A percentile compares a stretch with the other conserved stretches of the same genome.
phyloP scores from a whole-genome alignment of 2,329 filamentous ascomycete species.

The Lecanosticta acicola region DNA sequence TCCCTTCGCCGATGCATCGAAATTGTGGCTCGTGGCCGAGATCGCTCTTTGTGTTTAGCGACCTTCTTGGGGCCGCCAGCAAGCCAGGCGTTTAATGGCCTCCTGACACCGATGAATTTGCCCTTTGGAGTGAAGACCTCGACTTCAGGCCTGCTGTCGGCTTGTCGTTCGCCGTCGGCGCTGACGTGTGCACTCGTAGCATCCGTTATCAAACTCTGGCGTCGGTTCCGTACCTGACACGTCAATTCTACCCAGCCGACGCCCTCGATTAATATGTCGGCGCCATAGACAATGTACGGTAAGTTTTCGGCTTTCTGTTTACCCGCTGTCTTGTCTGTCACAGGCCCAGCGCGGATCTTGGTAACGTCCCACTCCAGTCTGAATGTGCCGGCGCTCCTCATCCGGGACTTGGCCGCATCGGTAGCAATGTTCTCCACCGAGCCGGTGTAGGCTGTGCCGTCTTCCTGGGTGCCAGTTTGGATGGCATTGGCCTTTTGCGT shows the following conservation, averaged over 20 bases:
- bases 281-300: constrained; percentile 72
- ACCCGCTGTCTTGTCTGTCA: constrained; percentile 57
- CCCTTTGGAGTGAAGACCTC: constrained; percentile 84
- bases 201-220: constrained; percentile 18
- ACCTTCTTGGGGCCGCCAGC: constrained; percentile 51
- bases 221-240: constrained; percentile 61
- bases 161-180: constrained; percentile 11
- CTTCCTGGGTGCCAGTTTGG: constrained; percentile 45
- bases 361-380: constrained; percentile 78
- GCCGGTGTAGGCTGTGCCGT: constrained; percentile 53
- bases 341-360: constrained; percentile 65
- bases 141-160: constrained; percentile 54
- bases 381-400: constrained; percentile 65
- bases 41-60: constrained; percentile 45
- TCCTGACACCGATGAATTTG: constrained; percentile 63
- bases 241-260: constrained; percentile 89
- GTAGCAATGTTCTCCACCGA: constrained; percentile 57
- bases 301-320: constrained; percentile 61
- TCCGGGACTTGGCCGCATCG: constrained; percentile 29
- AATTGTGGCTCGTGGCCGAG: constrained; percentile 62
- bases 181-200: constrained; percentile 19
- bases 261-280: constrained; percentile 85
- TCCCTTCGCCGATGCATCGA: constrained; percentile 22
- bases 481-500: constrained; percentile 74
- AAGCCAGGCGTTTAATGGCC: constrained; percentile 67